phyloP scores from a whole-genome alignment of 2,329 filamentous ascomycete genomes.

The Aspergillus sp. region DNA sequence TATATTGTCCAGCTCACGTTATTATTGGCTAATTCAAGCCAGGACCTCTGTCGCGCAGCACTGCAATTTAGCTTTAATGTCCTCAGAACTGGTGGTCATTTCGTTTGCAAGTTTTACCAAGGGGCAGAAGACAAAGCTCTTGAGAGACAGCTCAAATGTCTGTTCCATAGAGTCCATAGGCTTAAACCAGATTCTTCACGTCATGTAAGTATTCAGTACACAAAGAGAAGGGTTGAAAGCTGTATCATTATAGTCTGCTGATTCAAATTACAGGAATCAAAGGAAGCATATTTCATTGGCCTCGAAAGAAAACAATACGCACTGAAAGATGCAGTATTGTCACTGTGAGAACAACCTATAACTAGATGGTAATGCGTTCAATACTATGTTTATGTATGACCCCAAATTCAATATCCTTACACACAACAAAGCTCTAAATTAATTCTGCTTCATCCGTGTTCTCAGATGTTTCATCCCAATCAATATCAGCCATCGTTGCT shows the following conservation, averaged over 20 bases:
- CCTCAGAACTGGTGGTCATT: slow-evolving; percentile 75
- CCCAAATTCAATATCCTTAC: too few relatives aligned
- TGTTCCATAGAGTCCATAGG: slow-evolving; percentile 76
- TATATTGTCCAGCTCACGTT: not conserved
- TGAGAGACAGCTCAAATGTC: slow-evolving; percentile 65
- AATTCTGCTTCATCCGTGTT: slow-evolving; percentile 28
- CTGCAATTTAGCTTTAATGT: slow-evolving; percentile 82
- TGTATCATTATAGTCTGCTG: slow-evolving; percentile 6
- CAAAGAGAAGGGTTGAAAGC: not conserved
- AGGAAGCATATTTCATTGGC: slow-evolving; percentile 82
- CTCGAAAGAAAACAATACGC: slow-evolving; percentile 60
- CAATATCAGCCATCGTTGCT: slow-evolving; percentile 38
- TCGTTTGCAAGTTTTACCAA: slow-evolving; percentile 97
- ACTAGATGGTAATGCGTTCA: too few relatives aligned
- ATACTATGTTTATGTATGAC: too few relatives aligned
- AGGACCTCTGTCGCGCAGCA: slow-evolving; percentile 89
- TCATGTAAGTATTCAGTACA: slow-evolving; percentile 50
- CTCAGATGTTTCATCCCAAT: slow-evolving; percentile 41
- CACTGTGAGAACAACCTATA: not conserved
- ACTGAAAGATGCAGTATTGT: slow-evolving; percentile 43
- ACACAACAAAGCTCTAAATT: slow-evolving; percentile 4
- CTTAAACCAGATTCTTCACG: slow-evolving; percentile 91
- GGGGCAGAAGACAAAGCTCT: slow-evolving; percentile 78
- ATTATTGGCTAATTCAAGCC: slow-evolving; percentile 5
- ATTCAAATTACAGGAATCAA: slow-evolving; percentile 60